Evolutionary conservation across 129 eudicot species (phyloP), one percentile per base, ranked within the genome.

Genomic region (Arctium minus): DNA sequence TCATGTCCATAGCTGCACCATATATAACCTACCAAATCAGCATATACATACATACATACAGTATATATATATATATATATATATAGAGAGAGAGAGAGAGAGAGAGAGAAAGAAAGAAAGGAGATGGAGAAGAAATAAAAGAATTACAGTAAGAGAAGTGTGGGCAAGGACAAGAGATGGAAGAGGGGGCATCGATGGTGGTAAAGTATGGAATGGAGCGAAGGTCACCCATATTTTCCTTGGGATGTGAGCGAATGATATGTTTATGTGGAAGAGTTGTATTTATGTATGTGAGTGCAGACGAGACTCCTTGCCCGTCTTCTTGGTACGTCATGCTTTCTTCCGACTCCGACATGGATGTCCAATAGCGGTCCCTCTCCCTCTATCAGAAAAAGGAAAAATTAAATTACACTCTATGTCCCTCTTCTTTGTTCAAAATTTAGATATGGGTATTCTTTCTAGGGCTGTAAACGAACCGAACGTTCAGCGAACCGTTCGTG

Each of bases 1-100:
- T 53, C 46, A 76, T 76, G 70, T 76, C 70, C 80, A 76, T 50
- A 76, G 70, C 80, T 76, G 70, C 80, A 76, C 44, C 32, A 67
- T 17, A 56, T 62, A 75, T 17, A 53, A 76, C 44, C 62, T 50
- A 13, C 44, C 67, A 53, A 32, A 32, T 76, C 70, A 76, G 44
- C 42, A 53, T 48, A 50, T 29, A 48, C 40, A 74, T 29, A 46
- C 31, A 72, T 17, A 18, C 17, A 30, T 3, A 11, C 27, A n/a
- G 31, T 2, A 29, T 6, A 75, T 33, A 56, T 56, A 56, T 56
- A 17, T 56, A 60, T 60, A 60, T 60, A n/a, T 60, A 60, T 4
- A 46, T 3, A 46, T 7, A 46, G 39, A 75, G 6, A 35, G 79
- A 27, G 13, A 17, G 53, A 46, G 79, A 46, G 67, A 46, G 68